phyloP scores from a whole-genome alignment of 371 early-diverging fungal species.

The Polyrhizophydium stewartii region DNA sequence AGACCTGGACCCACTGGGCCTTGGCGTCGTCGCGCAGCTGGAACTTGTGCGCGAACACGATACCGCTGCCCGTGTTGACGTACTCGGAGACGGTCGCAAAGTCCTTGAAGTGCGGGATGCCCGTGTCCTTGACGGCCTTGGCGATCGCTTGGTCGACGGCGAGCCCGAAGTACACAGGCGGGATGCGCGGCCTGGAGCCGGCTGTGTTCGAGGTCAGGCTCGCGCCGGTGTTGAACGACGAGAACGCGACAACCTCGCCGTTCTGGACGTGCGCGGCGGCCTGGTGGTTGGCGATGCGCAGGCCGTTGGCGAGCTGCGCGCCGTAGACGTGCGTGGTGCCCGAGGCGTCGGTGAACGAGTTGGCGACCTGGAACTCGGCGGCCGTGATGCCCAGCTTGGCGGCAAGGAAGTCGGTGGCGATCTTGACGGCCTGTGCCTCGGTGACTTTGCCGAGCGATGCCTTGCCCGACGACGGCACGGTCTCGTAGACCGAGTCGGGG shows the following conservation, averaged over 20 bases:
- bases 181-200: no score
- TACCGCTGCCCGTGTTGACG: background rate
- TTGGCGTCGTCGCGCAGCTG: background rate
- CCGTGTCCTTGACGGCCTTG: background rate
- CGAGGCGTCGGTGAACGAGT: background rate
- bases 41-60: background rate
- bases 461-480: background rate
- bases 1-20: conserved; percentile 10
- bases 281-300: background rate
- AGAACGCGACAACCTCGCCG: background rate
- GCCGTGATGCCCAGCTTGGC: background rate
- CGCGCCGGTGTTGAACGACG: background rate
- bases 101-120: background rate
- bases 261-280: background rate
- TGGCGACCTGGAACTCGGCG: background rate
- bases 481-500: background rate
- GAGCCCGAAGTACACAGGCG: conserved; percentile 56
- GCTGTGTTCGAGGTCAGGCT: background rate
- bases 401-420: background rate
- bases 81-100: background rate
- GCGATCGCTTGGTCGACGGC: conserved; percentile 14
- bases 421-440: no score
- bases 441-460: no score
- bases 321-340: background rate
- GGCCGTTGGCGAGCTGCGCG: background rate